Base-by-base conservation (phyloP, 108 stramenopile species). In the Skeletonema grethae region DNA sequence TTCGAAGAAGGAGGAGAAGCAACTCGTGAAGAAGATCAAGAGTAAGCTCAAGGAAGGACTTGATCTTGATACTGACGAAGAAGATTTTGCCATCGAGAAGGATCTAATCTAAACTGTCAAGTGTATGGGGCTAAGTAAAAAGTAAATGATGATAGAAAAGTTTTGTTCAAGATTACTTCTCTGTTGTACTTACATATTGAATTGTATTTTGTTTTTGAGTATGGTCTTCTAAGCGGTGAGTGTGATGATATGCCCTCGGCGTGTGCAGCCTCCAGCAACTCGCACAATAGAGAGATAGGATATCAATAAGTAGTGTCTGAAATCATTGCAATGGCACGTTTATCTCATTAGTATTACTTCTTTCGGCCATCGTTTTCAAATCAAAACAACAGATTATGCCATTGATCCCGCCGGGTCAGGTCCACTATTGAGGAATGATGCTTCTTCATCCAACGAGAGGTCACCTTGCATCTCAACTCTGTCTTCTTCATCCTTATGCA, bases 1-100 rank as follows among this genome's bases (percentile, higher is more conserved):
- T 22, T 95, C 95, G 22, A 97, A 97, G 93, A 97, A 97, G 91
- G 99, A 99, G 73, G 95, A 98, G 88, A 99, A 99, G 91, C 77
- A 72, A 22, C 43, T 98, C 65, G 72, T 95, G 46, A 99, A 99
- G 95, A 93, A 90, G 79, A 90, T 98, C 70, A 98, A 99, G 96
- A 60, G 63, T 36, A 98, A 95, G 93, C 93, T 99, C 63, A 96
- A 96, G 90, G 84, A 88, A 56, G 98, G 97, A 3, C 89, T 85
- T 57, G 90, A 84, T 9, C 88, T 98, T 62, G 93, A 97, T 31
- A 84, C 80, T 55, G 96, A 97, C 45, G 97, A 99, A 77, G 98
- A 99, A 71, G 96, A 96, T 64, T 93, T 96, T 70, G 97, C 97
- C 65, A 90, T 90, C 69, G 97, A 96, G 84, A 95, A 96, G 85